These are phyloP conservation scores for Phytophthora podocarpi DNA, from an alignment of 352 stramenopile genomes.

Conservation along the genomic window DNA sequence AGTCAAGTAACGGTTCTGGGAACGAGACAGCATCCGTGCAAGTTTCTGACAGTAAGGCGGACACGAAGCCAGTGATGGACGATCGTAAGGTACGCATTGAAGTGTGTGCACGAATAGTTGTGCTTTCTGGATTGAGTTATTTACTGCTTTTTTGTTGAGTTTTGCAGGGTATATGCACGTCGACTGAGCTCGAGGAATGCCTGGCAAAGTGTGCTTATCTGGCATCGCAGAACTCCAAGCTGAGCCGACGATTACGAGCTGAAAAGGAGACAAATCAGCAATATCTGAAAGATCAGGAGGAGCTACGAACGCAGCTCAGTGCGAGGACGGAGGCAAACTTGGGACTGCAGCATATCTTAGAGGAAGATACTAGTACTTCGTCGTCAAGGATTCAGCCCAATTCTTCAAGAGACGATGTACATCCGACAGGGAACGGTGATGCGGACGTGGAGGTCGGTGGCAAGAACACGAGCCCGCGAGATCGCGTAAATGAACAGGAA, in stretches of 20 bases:
- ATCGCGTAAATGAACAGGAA: background rate
- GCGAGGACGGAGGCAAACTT: constrained; percentile 26
- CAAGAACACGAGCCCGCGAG: background rate
- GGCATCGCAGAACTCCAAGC: constrained; percentile 35
- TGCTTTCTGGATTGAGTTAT: no score
- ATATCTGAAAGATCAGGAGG: constrained; percentile 25
- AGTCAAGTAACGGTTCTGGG: constrained; percentile 12
- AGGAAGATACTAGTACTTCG: constrained; percentile 13
- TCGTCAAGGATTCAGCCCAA: background rate
- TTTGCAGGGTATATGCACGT: background rate
- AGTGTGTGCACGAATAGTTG: no score
- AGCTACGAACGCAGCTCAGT: constrained; percentile 26
- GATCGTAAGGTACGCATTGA: constrained; percentile 13
- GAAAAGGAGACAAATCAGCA: constrained; percentile 30
- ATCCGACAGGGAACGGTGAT: background rate
- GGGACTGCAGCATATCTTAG: constrained; percentile 10
- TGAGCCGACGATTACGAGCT: constrained; percentile 26
- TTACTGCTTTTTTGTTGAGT: background rate
- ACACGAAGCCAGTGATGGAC: constrained; percentile 9
- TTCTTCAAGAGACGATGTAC: background rate
- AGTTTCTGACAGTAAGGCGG: background rate
- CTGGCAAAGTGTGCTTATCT: constrained; percentile 32
- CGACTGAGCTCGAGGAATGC: constrained; percentile 26
- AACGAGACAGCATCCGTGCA: background rate
- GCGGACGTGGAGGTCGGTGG: background rate